phyloP scores from a whole-genome alignment of 345 rosid species.

The Limnanthes douglasii region DNA sequence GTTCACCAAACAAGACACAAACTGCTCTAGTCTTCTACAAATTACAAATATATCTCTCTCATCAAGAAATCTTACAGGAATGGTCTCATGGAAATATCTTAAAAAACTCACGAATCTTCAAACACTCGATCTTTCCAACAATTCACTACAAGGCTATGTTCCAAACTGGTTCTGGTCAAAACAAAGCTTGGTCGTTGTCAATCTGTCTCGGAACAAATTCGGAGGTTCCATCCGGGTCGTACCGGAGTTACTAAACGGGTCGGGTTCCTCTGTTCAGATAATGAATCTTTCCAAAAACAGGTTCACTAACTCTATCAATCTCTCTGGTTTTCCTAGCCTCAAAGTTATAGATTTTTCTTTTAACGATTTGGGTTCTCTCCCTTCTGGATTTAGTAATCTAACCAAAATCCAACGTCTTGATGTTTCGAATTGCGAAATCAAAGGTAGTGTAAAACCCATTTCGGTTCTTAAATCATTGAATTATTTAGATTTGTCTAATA shows the following conservation, averaged over 20 bases:
- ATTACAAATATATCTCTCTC: conserved; percentile 24
- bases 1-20: conserved; percentile 14
- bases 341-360: conserved; percentile 43
- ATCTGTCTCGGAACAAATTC: conserved; percentile 34
- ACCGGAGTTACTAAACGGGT: conserved; percentile 8
- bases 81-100: conserved; percentile 51
- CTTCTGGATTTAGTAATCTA: conserved; percentile 36
- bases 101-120: conserved; percentile 34
- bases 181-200: conserved; percentile 20
- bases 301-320: conserved; percentile 40
- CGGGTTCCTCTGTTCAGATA: conserved; percentile 23
- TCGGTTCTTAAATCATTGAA: conserved; percentile 33
- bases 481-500: conserved; percentile 58
- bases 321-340: conserved; percentile 41
- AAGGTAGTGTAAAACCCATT: conserved; percentile 28
- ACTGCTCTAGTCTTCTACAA: conserved; percentile 34
- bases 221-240: conserved; percentile 34
- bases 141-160: conserved; percentile 51
- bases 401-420: conserved; percentile 31
- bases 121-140: conserved; percentile 50
- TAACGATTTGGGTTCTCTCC: conserved; percentile 33
- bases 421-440: conserved; percentile 57
- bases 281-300: conserved; percentile 68
- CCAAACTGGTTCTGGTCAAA: conserved; percentile 66
- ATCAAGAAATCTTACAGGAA: conserved; percentile 53